These are phyloP conservation scores for Pseudocohnilembus persalinus DNA, from an alignment of 169 alveolate genomes.

Conservation along the genomic window DNA sequence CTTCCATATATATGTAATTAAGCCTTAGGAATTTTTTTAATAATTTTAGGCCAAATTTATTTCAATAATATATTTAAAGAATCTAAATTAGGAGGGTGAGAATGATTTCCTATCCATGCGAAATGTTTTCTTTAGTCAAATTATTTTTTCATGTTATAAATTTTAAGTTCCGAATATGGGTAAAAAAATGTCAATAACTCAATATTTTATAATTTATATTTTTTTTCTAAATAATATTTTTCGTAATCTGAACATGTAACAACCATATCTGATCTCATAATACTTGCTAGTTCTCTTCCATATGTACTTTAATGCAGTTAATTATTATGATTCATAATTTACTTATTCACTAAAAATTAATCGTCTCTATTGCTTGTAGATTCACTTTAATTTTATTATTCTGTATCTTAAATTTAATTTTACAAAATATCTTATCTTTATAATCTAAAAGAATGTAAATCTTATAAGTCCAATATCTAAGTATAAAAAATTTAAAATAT, in stretches of 20 bases:
- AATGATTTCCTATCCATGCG: conserved; percentile 43
- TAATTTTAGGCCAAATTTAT: conserved; percentile 38
- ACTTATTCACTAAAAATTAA: background rate
- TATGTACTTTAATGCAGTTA: background rate
- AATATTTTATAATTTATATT: background rate
- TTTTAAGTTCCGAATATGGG: background rate
- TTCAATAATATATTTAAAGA: conserved; percentile 17
- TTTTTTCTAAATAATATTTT: conserved; percentile 1
- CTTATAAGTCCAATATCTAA: conserved; percentile 5
- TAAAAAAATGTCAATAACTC: conserved; percentile 20
- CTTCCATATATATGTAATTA: conserved; percentile 43
- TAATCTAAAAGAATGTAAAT: conserved; percentile 7
- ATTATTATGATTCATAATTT: background rate
- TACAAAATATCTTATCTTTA: background rate
- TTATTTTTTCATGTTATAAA: background rate
- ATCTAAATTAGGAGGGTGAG: conserved; percentile 43
- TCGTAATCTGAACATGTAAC: conserved; percentile 28
- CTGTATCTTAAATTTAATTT: no score
- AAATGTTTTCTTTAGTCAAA: conserved; percentile 33
- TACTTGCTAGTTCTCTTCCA: conserved; percentile 22
- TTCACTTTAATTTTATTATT: background rate
- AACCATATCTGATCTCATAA: conserved; percentile 21
- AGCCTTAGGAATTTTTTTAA: conserved; percentile 27
- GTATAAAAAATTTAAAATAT: background rate
- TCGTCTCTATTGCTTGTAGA: background rate